Percentiles rank a stretch among this genome's conserved stretches.
Conservation (phyloP, 345 rosid genomes). For the Eutrema yunnanense region DNA sequence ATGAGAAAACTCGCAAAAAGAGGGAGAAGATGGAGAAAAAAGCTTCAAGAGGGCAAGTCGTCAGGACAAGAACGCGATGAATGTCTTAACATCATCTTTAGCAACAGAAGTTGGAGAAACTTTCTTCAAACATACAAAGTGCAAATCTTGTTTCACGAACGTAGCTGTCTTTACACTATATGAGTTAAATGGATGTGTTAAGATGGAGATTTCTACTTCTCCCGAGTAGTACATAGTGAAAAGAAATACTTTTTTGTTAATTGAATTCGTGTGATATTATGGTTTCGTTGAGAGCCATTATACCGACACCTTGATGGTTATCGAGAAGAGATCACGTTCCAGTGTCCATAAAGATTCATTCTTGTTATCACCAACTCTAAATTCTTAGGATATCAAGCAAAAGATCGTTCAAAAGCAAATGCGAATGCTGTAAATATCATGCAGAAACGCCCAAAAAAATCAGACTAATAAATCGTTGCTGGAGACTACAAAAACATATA, state of each 20-base stretch:
- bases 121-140: slow-evolving; percentile 1
- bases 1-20: slow-evolving; percentile 81
- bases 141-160: slow-evolving; percentile 7
- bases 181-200: slow-evolving; percentile 2
- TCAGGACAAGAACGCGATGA: slow-evolving; percentile 59
- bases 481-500: too few species aligned
- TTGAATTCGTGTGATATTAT: neutral
- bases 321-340: too few species aligned
- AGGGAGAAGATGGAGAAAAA: slow-evolving; percentile 92
- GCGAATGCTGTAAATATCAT: too few species aligned
- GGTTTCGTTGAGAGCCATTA: neutral
- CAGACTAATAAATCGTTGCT: too few species aligned
- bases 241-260: neutral
- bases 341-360: too few species aligned
- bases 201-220: neutral
- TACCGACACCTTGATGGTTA: neutral
- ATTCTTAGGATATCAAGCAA: too few species aligned
- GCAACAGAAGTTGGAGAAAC: neutral
- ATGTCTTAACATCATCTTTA: neutral
- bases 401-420: too few species aligned
- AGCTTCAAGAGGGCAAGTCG: slow-evolving; percentile 58
- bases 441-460: too few species aligned
- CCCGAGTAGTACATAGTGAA: neutral
- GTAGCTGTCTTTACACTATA: slow-evolving; percentile 1
- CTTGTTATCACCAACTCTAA: too few species aligned